A percentile compares a stretch with the other conserved stretches of the same genome.
These are phyloP conservation scores for Phytophthora parvispora DNA, from an alignment of 352 stramenopile species.

Conservation along the genomic window DNA sequence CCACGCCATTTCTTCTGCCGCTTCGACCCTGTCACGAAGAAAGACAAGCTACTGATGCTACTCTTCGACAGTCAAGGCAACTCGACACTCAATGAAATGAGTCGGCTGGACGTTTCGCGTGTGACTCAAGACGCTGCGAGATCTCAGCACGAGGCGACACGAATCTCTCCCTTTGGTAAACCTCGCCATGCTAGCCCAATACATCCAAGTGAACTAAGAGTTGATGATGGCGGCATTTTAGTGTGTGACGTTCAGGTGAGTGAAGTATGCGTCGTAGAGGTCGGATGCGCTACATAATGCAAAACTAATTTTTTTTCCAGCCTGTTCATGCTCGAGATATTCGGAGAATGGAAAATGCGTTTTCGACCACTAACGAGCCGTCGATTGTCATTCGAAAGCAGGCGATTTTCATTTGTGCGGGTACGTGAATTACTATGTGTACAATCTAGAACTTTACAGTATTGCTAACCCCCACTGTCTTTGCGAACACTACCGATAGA, in stretches of 20 bases:
- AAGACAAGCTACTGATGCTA: slow-evolving; percentile 28
- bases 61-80: slow-evolving; percentile 42
- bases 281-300: neutral
- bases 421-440: slow-evolving; percentile 11
- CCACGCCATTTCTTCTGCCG: slow-evolving; percentile 23
- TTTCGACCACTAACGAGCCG: slow-evolving; percentile 57
- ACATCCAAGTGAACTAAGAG: neutral
- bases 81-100: slow-evolving; percentile 49
- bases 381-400: slow-evolving; percentile 61
- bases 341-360: slow-evolving; percentile 64
- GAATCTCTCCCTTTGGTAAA: neutral
- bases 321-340: slow-evolving; percentile 60
- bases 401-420: slow-evolving; percentile 61
- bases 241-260: neutral
- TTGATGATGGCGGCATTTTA: neutral
- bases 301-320: slow-evolving; percentile 21
- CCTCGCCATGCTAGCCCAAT: neutral
- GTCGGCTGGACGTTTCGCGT: slow-evolving; percentile 44
- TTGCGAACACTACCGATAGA: slow-evolving; percentile 37
- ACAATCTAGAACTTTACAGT: neutral
- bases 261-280: neutral
- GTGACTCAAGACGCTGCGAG: slow-evolving; percentile 51
- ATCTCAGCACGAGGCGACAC: neutral
- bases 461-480: neutral
- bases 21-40: slow-evolving; percentile 39